These are phyloP conservation scores for Alternaria atra DNA, from an alignment of 2,329 filamentous ascomycete species.

Conservation along the genomic window DNA sequence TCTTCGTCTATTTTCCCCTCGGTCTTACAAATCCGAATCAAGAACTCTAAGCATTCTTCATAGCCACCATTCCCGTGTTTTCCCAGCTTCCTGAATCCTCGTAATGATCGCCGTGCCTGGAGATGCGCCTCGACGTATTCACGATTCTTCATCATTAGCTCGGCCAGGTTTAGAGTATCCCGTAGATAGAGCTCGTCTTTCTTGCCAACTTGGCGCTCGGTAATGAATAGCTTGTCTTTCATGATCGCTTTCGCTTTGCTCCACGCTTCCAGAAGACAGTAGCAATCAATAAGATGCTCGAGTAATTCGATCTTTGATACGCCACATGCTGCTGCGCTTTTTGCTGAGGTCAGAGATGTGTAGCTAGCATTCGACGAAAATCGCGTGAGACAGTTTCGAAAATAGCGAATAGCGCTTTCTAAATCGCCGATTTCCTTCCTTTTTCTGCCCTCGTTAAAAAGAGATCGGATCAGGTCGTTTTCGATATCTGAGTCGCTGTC, in stretches of 20 bases:
- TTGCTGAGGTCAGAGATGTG: conserved; percentile 13
- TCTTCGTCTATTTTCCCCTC: conserved; percentile 29
- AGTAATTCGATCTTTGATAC: conserved; percentile 25
- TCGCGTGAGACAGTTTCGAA: conserved; percentile 28
- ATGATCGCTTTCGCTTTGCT: conserved; percentile 24
- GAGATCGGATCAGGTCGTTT: conserved; percentile 24
- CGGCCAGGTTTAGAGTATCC: conserved; percentile 25
- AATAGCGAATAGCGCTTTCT: conserved; percentile 20
- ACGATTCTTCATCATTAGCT: conserved; percentile 25
- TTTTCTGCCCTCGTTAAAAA: conserved; percentile 27
- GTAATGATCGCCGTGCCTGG: conserved; percentile 27
- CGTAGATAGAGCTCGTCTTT: conserved; percentile 24
- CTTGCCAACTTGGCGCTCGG: conserved; percentile 27
- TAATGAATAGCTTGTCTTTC: conserved; percentile 31
- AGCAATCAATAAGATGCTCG: conserved; percentile 21
- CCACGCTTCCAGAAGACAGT: conserved; percentile 20
- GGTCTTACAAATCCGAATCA: conserved; percentile 25
- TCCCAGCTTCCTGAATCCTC: conserved; percentile 30
- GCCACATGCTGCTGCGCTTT: conserved; percentile 8
- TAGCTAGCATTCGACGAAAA: conserved; percentile 19
- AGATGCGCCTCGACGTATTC: conserved; percentile 33
- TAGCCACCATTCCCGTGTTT: conserved; percentile 19
- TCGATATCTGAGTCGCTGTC: conserved; percentile 34
- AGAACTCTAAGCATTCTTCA: conserved; percentile 22
- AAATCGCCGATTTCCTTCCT: conserved; percentile 25